phyloP scores from a whole-genome alignment of 176 grass and related monocot species.

The Bromus sterilis region DNA sequence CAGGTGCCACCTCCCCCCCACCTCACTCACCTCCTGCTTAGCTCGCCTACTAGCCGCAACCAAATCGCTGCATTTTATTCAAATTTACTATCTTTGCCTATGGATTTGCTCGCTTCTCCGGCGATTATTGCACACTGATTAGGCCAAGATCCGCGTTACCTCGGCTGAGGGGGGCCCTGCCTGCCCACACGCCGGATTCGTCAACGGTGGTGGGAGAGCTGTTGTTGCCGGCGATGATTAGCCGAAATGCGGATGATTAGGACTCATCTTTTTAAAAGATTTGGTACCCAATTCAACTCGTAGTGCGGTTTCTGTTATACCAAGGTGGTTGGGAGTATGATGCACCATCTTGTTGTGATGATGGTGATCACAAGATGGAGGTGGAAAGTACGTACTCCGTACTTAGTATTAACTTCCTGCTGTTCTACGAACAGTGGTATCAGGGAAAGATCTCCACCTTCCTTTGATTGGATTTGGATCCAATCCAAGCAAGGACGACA shows the following conservation, averaged over 20 bases:
- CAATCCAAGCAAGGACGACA: not conserved
- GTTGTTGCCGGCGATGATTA: slow-evolving; percentile 31
- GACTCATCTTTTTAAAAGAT: not conserved
- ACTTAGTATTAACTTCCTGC: not conserved
- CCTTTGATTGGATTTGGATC: not conserved
- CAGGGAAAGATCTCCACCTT: not conserved
- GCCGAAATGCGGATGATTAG: slow-evolving; percentile 14
- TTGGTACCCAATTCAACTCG: not conserved
- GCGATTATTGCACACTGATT: slow-evolving; percentile 19
- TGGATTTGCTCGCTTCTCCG: not conserved
- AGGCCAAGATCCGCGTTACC: slow-evolving; percentile 26
- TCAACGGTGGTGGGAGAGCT: slow-evolving; percentile 23
- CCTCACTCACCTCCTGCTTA: not conserved
- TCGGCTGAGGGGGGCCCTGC: not conserved
- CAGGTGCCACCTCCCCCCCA: slow-evolving; percentile 33
- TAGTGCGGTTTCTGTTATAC: slow-evolving; percentile 15
- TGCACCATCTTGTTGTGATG: slow-evolving; percentile 6
- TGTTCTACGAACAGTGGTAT: not conserved
- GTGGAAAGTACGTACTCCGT: not conserved
- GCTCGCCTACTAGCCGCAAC: not conserved
- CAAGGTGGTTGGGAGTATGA: slow-evolving; percentile 17
- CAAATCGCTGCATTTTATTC: not conserved
- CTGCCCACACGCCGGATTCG: not conserved
- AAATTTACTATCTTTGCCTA: not conserved
- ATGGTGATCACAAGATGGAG: slow-evolving; percentile 17